Base-by-base conservation (phyloP, 1,139 yeast species). In the Kurtzmaniella quercitrusa region DNA sequence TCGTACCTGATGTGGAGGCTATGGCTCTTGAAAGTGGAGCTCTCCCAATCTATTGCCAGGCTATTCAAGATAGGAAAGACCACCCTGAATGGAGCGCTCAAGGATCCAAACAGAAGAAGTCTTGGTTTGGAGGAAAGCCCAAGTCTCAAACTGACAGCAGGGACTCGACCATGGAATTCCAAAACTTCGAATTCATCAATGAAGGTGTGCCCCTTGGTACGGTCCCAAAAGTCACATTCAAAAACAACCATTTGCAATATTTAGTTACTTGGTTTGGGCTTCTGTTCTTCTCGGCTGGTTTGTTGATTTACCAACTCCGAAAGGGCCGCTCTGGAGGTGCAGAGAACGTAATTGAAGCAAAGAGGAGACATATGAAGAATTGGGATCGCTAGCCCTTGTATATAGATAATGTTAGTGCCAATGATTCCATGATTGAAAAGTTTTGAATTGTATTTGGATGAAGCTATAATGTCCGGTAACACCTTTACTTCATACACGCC, bases 241-340 rank as follows among this genome's bases (percentile, higher is more conserved):
- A 85, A 51, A 94, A 93, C 62, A 90, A 91, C 58, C 99, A 93
- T 60, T 68, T 91, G 63, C 96, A 93, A 63, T 93, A 93, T 61
- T 69, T 93, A 56, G 79, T 89, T 18, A 93, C 99, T 0, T 93
- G 99, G 99, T 93, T 88, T 60, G 96, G 95, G 0, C 76, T 90
- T 37, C 81, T 90, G 1, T 55, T 85, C 36, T 77, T 86, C 34
- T 85, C 95, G 40, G 58, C 90, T 0, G 79, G 82, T 29, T 74
- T 87, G 59, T 70, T 91, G 47, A 39, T 58, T 11, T 73, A 67
- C 51, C 56, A 59, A 31, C 54, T 68, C 46, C 54, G 58, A 53
- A 72, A 68, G 53, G 57, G 54, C 37, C 62, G 60, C 42, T 60
- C 56, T 45, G 56, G 57, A 47, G 58, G 68, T 45, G 77, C 77